phyloP scores from a whole-genome alignment of 108 stramenopile species.

The Cyclotella baltica region DNA sequence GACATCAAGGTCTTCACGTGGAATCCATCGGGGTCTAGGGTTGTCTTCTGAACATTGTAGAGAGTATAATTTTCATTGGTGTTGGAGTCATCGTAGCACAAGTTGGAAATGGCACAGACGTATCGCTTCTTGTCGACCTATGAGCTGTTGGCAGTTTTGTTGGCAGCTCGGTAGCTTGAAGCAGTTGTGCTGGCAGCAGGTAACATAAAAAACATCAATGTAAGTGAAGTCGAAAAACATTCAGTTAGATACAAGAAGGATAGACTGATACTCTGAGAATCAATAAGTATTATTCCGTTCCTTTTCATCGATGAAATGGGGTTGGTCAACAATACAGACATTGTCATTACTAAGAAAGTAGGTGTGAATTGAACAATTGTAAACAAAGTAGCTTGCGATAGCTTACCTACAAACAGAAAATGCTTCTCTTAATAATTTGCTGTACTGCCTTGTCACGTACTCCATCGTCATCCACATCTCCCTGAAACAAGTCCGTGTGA shows the following conservation, averaged over 20 bases:
- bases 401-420: too few relatives aligned
- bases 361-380: too few relatives aligned
- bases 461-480: too few relatives aligned
- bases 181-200: slow-evolving; percentile 2
- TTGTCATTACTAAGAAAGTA: too few relatives aligned
- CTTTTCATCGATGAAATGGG: slow-evolving; percentile 1
- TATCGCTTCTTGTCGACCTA: slow-evolving; percentile 14
- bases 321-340: slow-evolving; percentile 39
- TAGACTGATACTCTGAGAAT: slow-evolving; percentile 28
- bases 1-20: slow-evolving; percentile 31
- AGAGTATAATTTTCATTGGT: slow-evolving; percentile 22
- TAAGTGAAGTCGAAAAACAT: too few relatives aligned
- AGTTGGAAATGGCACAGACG: slow-evolving; percentile 30
- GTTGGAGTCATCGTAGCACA: slow-evolving; percentile 44
- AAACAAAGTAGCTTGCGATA: too few relatives aligned
- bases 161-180: slow-evolving; percentile 7
- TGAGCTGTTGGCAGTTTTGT: slow-evolving; percentile 5
- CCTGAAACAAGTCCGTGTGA: too few relatives aligned
- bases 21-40: slow-evolving; percentile 48
- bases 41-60: slow-evolving; percentile 34
- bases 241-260: neutral
- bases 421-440: too few relatives aligned
- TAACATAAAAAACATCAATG: neutral
- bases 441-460: too few relatives aligned
- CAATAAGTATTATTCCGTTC: slow-evolving; percentile 9